Evolutionary conservation across 2,329 filamentous ascomycete genomes (phyloP), one percentile per base, ranked within the genome.

Genomic region (Colletotrichum salicis): DNA sequence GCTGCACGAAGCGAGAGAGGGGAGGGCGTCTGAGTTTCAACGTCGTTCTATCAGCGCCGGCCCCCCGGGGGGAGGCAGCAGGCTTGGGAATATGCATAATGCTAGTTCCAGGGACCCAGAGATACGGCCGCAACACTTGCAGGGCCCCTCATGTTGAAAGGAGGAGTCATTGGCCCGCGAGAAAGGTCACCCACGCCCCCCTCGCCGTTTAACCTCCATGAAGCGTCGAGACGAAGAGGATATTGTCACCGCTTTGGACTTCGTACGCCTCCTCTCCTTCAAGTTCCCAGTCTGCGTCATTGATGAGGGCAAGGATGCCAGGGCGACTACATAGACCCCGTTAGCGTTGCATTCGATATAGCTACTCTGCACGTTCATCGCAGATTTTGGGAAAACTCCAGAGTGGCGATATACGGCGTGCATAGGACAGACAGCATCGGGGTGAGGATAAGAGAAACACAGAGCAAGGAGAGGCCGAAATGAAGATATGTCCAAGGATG

Each of bases 221-320:
- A 73, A 99, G 86, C 22, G 96, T 99, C 73, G 95, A 98, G 73
- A 99, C 95, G 83, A 99, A 99, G 75, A 98, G 86, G 76, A 99
- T 93, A 79, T 93, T 96, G 84, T 99, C 96, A 70, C 91, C 89
- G 73, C 86, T 83, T 82, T 96, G 91, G 70, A 99, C 84, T 82
- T 95, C 92, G 80, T 98, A 98, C 75, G 91, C 88, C 79, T 96
- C 95, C 83, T 98, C 96, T 22, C 95, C 96, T 83, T 98, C 96
- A 13, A 99, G 89, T 82, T 98, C 96, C 96, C 96, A 99, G 81
- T 99, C 96, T 31, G 95, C 94, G 77, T 99, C 96, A 80, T 99
- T 99, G 82, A 99, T 97, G 69, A 99, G 87, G 33, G 98, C 96
- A 55, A 99, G 89, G 80, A 99, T 97, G 3, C 96, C 96, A 5